These are phyloP conservation scores for Xylariomycetidae sp. DNA, from an alignment of 2,329 filamentous ascomycete species.

Conservation along the genomic window DNA sequence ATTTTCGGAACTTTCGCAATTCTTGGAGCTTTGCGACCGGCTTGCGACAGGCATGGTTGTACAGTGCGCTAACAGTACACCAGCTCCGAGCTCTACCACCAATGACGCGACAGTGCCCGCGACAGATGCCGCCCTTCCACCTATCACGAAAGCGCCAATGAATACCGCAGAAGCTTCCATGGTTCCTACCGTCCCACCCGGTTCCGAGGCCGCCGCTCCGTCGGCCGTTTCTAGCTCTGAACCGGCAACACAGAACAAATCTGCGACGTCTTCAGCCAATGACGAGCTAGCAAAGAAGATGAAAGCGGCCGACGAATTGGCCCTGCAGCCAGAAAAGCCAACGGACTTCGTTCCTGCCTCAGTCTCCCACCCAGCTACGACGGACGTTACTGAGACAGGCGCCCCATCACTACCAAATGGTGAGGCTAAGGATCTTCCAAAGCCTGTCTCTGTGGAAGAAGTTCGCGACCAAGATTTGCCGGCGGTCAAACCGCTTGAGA, in stretches of 20 bases:
- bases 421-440: conserved; percentile 17
- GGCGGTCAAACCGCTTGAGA: conserved; percentile 7
- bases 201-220: conserved; percentile 6
- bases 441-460: conserved; percentile 25
- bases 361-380: conserved; percentile 6
- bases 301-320: conserved; percentile 13
- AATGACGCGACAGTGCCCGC: conserved; percentile 15
- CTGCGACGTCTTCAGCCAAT: conserved; percentile 10
- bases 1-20: conserved; percentile 5
- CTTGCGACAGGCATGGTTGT: too few relatives aligned
- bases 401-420: conserved; percentile 14
- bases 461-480: conserved; percentile 21
- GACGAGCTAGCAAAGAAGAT: conserved; percentile 17
- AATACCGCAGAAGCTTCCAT: conserved; percentile 15
- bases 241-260: conserved; percentile 11
- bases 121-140: conserved; percentile 14
- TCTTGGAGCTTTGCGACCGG: too few relatives aligned
- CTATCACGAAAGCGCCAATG: conserved; percentile 16
- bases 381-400: conserved; percentile 9
- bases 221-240: conserved; percentile 10
- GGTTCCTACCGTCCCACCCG: conserved; percentile 11
- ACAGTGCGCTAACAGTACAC: conserved; percentile 26
- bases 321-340: conserved; percentile 19
- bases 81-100: too few relatives aligned
- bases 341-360: conserved; percentile 11